Evolutionary conservation across 345 rosid genomes (phyloP).

Genomic region (Rhizophora mangle): DNA sequence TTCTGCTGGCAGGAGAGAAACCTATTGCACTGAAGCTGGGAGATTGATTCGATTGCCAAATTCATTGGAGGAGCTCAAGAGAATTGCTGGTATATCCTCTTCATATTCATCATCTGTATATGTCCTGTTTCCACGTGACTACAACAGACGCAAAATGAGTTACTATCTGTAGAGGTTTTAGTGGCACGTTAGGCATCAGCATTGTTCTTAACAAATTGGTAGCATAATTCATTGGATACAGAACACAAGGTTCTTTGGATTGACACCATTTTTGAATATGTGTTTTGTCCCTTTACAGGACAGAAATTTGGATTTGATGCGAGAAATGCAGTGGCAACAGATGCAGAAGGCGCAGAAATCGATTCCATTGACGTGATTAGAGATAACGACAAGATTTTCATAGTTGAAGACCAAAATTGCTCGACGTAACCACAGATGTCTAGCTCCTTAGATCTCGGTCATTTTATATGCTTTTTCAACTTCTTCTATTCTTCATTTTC

Average conservation of each 20-base stretch:
- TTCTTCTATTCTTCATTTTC: too few species aligned
- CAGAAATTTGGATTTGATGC: constrained; percentile 68
- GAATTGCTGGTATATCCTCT: constrained; percentile 53
- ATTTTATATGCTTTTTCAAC: too few species aligned
- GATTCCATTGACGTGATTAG: constrained; percentile 80
- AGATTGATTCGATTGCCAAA: constrained; percentile 57
- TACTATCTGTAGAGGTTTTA: not conserved
- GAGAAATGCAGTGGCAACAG: constrained; percentile 42
- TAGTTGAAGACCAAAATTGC: constrained; percentile 40
- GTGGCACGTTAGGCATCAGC: not conserved
- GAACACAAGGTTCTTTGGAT: not conserved
- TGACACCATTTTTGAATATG: too few species aligned
- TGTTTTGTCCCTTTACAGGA: constrained; percentile 34
- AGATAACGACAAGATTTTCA: constrained; percentile 77
- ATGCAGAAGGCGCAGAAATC: constrained; percentile 78
- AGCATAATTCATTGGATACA: not conserved
- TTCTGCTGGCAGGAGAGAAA: constrained; percentile 52
- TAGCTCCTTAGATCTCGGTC: not conserved
- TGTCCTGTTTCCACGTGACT: constrained; percentile 28
- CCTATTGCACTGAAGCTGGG: constrained; percentile 44
- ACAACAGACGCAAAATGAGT: constrained; percentile 48
- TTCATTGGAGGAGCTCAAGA: constrained; percentile 75
- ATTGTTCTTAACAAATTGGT: not conserved
- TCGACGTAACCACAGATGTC: constrained; percentile 1
- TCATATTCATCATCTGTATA: too few species aligned